Evolutionary conservation across 164 flowering plant species (phyloP).

Genomic region (Protea cynaroides): DNA sequence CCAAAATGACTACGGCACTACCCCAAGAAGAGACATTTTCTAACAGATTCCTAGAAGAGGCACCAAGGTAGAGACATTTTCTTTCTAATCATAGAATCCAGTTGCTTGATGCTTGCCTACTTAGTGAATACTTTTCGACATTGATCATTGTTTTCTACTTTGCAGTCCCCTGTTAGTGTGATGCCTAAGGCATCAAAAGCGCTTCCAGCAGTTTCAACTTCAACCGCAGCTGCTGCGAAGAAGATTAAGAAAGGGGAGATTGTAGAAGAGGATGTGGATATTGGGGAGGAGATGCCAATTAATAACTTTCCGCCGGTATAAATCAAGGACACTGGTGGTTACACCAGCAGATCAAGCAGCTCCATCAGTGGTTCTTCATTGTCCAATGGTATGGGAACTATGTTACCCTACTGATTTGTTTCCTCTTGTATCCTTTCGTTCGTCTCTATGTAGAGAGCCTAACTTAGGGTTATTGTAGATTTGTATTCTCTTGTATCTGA

Average conservation of each 20-base stretch:
- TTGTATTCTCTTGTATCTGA: no score
- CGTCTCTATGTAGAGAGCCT: not conserved
- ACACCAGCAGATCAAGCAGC: slow-evolving; percentile 27
- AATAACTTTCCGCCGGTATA: slow-evolving; percentile 54
- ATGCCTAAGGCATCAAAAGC: slow-evolving; percentile 17
- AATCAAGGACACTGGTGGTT: slow-evolving; percentile 54
- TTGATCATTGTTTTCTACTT: slow-evolving; percentile 2
- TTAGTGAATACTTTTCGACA: no score
- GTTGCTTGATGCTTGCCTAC: not conserved
- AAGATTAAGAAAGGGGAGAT: slow-evolving; percentile 15
- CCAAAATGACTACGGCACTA: no score
- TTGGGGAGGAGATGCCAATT: slow-evolving; percentile 31
- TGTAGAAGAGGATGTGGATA: slow-evolving; percentile 37
- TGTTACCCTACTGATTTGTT: not conserved
- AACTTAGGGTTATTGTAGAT: slow-evolving; percentile 36
- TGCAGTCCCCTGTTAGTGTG: slow-evolving; percentile 24
- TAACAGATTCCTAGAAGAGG: slow-evolving; percentile 17
- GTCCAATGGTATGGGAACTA: slow-evolving; percentile 50
- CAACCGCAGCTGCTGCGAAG: not conserved
- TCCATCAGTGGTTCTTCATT: slow-evolving; percentile 66
- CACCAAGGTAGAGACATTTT: slow-evolving; percentile 26
- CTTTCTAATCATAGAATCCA: not conserved
- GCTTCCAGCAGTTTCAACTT: slow-evolving; percentile 2
- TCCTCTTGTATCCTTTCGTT: not conserved
- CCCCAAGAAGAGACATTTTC: no score